Percentiles rank a stretch among this genome's conserved stretches.
Evolutionary conservation across 2,329 filamentous ascomycete genomes (phyloP).

Genomic region (Neonectria neomacrospora): DNA sequence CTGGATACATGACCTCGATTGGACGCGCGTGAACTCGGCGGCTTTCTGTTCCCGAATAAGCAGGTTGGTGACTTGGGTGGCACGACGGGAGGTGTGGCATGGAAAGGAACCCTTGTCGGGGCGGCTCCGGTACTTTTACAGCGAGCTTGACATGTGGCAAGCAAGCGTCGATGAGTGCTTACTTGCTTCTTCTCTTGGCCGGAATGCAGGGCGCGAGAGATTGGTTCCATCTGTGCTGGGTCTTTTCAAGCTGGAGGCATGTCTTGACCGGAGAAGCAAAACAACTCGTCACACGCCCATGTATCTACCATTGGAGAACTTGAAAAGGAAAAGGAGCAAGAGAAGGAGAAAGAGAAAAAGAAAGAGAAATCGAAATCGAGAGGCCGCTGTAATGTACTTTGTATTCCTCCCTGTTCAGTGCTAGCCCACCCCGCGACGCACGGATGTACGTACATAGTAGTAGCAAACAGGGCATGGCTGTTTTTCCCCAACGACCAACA

Average conservation of each 20-base stretch:
- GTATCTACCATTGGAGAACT: background rate
- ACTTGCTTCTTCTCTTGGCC: background rate
- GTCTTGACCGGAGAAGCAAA: too few relatives aligned
- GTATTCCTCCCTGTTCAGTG: background rate
- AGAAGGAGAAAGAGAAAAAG: too few relatives aligned
- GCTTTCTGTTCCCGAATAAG: background rate
- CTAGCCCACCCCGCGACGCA: background rate
- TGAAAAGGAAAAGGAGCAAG: background rate
- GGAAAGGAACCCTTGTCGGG: conserved; percentile 16
- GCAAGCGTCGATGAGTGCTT: background rate
- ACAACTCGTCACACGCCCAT: too few relatives aligned
- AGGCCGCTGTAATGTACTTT: background rate
- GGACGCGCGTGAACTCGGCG: background rate
- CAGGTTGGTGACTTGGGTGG: background rate
- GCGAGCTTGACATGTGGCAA: background rate
- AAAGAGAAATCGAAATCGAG: background rate
- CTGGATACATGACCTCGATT: background rate
- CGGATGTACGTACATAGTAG: too few relatives aligned
- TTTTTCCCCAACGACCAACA: background rate
- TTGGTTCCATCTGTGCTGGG: background rate
- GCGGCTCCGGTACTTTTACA: background rate
- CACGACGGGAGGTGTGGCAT: conserved; percentile 15
- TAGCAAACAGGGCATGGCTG: background rate
- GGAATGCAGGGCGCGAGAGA: background rate
- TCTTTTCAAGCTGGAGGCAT: background rate